Base-by-base conservation (phyloP, 108 stramenopile species). In the Fragilariopsis cylindrus region DNA sequence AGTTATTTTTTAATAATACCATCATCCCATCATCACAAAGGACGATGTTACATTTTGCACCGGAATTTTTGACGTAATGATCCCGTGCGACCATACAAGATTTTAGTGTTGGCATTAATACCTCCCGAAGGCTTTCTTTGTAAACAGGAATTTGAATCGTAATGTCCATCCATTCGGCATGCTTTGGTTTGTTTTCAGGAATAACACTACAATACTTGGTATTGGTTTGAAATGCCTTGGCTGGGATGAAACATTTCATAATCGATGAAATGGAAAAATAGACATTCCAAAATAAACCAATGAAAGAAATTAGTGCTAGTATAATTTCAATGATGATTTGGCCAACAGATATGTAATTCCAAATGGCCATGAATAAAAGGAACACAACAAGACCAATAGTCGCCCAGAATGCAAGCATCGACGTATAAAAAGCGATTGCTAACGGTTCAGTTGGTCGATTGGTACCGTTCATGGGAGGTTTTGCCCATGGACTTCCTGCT, bases 21-120 rank as follows among this genome's bases (percentile, higher is more conserved):
- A 85, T 85, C 72, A 85, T 85, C 47, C 84, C 84, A 66, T 85
- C 84, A 54, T 85, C 84, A 50, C 80, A 81, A 44, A 85, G 60
- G 15, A 78, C 71, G 65, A 85, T 85, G 62, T 85, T 85, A 60
- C 77, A 78, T 4, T 53, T 57, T 8, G 80, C 69, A n/a, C 81
- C 78, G 57, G 74, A 70, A 8, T 69, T 73, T 45, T 68, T 60
- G 9, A 47, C 60, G 69, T 85, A 85, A 63, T 85, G 70, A 57
- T 85, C 78, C 6, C 84, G 77, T 44, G 84, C 62, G 13, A 13
- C 48, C 49, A 81, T 78, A 48, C 84, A 85, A 45, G 70, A 72
- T 39, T 81, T 78, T 0, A 85, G 69, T 3, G 84, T 85, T 3
- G 84, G 84, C 53, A 81, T 81, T 55, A 85, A 15, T 18, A 85